Conservation (phyloP, 148 eudicot genomes). For the Nyssa sinensis region DNA sequence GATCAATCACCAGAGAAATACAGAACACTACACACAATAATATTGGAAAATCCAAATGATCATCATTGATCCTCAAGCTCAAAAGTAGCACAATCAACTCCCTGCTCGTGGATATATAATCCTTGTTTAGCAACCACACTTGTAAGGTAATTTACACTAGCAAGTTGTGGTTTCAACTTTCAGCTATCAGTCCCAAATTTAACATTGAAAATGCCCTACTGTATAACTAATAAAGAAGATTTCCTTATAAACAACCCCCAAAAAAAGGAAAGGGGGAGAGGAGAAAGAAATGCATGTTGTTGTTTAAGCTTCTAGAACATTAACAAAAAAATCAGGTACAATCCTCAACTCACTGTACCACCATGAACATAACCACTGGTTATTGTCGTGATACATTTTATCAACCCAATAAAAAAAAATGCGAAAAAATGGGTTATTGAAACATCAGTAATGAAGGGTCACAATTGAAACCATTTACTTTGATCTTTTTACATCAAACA, state of each 20-base stretch:
- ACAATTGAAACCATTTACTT: neutral
- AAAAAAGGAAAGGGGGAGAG: no score
- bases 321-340: neutral
- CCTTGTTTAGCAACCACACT: no score
- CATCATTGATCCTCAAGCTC: neutral
- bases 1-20: no score
- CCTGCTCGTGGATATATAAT: no score
- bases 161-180: neutral
- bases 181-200: neutral
- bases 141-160: no score
- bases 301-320: neutral
- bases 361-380: neutral
- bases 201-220: neutral
- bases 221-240: no score
- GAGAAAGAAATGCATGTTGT: neutral
- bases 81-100: neutral
- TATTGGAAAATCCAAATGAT: neutral
- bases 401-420: no score
- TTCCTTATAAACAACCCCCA: no score
- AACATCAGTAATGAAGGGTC: neutral
- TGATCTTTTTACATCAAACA: neutral
- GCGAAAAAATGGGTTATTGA: neutral
- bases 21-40: neutral
- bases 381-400: neutral
- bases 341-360: neutral